Conservation (phyloP, 495 filamentous ascomycete genomes). For the Podospora bellae-mahoneyi region DNA sequence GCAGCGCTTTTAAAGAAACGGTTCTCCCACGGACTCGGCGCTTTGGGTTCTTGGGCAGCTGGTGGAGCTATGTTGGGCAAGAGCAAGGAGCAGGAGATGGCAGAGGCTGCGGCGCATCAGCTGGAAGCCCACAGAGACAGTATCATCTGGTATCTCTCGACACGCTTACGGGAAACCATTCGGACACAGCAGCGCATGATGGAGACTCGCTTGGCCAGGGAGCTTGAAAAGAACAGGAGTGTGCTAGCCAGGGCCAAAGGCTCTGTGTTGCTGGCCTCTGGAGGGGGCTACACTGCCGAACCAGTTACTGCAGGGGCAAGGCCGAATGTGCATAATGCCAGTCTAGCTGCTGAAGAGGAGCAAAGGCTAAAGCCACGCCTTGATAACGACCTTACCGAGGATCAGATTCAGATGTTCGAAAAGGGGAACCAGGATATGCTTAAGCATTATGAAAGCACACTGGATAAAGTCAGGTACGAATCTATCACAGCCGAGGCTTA, state of each 20-base stretch:
- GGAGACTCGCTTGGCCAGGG: constrained; percentile 76
- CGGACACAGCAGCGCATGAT: constrained; percentile 84
- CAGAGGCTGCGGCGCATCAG: constrained; percentile 63
- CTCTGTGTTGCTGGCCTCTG: constrained; percentile 10
- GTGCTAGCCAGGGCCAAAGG: constrained; percentile 66
- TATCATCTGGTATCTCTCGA: constrained; percentile 76
- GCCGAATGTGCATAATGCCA: constrained; percentile 15
- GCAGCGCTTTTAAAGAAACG: constrained; percentile 63
- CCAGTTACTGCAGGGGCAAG: not conserved
- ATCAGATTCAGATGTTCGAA: constrained; percentile 90
- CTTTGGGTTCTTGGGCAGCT: constrained; percentile 70
- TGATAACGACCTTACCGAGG: constrained; percentile 62
- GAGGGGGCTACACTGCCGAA: not conserved
- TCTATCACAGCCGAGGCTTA: not conserved
- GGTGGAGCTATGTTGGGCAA: constrained; percentile 47
- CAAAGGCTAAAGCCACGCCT: constrained; percentile 42
- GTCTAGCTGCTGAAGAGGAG: constrained; percentile 22
- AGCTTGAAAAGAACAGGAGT: constrained; percentile 85
- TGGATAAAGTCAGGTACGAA: constrained; percentile 82
- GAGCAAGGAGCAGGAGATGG: constrained; percentile 59
- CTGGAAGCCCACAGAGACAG: constrained; percentile 67
- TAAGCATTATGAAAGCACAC: constrained; percentile 82
- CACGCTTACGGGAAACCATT: constrained; percentile 68
- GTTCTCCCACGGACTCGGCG: constrained; percentile 57
- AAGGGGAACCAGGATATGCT: constrained; percentile 91